Conservation (phyloP, 345 rosid genomes). For the Melaleuca quinquenervia region DNA sequence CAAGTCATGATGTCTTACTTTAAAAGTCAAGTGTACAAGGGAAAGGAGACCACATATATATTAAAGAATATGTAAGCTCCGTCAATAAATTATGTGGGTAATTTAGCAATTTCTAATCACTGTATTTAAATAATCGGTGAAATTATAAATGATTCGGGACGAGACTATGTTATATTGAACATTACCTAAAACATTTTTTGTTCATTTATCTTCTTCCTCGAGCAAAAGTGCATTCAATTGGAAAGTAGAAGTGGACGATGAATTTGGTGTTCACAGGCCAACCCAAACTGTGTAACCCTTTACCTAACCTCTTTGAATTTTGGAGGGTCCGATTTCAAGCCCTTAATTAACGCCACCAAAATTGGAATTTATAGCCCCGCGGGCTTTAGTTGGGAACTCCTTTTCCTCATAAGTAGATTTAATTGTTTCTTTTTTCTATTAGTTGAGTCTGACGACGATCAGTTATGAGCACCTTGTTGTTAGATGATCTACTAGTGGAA, state of each 20-base stretch:
- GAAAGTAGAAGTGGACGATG: not conserved
- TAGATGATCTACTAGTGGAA: not conserved
- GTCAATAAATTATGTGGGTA: not conserved
- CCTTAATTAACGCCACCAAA: not conserved
- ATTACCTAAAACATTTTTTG: not conserved
- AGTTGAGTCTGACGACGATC: not conserved
- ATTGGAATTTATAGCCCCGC: not conserved
- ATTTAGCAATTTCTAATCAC: not conserved
- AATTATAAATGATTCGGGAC: not conserved
- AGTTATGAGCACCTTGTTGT: not conserved
- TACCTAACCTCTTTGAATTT: not conserved
- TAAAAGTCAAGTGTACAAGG: not conserved
- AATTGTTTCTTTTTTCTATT: not conserved
- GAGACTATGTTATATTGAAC: not conserved
- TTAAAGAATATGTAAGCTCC: not conserved
- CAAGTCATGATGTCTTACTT: not conserved
- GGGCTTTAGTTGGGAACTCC: not conserved
- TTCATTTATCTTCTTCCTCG: not conserved
- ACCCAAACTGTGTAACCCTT: not conserved
- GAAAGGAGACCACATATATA: not conserved
- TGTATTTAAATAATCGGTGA: not conserved
- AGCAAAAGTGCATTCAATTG: not conserved
- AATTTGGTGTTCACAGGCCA: not conserved
- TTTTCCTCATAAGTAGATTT: not conserved
- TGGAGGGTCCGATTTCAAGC: not conserved